Evolutionary conservation across 805 yeast genomes (phyloP).

Genomic region (Schizosaccharomyces japonicus): DNA sequence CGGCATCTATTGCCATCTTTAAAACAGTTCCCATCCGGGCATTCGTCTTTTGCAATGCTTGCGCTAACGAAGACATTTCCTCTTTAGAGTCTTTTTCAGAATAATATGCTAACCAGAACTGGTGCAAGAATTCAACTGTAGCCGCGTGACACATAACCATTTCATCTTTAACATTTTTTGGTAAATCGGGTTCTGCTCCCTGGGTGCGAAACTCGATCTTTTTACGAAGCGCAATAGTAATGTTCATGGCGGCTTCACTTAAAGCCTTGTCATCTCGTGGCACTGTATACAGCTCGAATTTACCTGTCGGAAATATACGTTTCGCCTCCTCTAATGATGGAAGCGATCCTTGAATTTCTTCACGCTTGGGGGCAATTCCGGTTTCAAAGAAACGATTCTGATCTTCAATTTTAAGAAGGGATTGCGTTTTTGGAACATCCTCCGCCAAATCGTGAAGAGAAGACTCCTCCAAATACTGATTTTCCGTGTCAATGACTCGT

Average conservation of each 20-base stretch:
- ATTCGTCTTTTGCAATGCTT: background rate
- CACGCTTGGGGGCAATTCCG: background rate
- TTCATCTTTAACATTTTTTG: constrained; percentile 21
- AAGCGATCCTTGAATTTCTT: constrained; percentile 3
- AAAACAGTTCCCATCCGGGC: background rate
- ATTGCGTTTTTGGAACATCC: background rate
- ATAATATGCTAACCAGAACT: constrained; percentile 45
- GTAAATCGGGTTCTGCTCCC: constrained; percentile 12
- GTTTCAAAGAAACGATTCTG: background rate
- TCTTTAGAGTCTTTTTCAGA: constrained; percentile 13
- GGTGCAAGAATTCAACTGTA: constrained; percentile 49
- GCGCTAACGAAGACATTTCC: background rate
- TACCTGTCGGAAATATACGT: background rate
- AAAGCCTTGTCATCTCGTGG: constrained; percentile 7
- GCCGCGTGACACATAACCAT: constrained; percentile 44
- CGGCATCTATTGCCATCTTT: background rate
- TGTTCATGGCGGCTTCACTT: constrained; percentile 8
- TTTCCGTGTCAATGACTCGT: background rate
- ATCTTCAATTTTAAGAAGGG: background rate
- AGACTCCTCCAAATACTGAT: background rate
- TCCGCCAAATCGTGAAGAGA: background rate
- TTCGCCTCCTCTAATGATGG: background rate
- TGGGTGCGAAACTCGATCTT: constrained; percentile 8
- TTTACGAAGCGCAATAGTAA: constrained; percentile 8
- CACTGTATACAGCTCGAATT: constrained; percentile 2